These are phyloP conservation scores for Tylopilus subfusipes DNA, from an alignment of 768 basidiomycete genomes.

Conservation along the genomic window DNA sequence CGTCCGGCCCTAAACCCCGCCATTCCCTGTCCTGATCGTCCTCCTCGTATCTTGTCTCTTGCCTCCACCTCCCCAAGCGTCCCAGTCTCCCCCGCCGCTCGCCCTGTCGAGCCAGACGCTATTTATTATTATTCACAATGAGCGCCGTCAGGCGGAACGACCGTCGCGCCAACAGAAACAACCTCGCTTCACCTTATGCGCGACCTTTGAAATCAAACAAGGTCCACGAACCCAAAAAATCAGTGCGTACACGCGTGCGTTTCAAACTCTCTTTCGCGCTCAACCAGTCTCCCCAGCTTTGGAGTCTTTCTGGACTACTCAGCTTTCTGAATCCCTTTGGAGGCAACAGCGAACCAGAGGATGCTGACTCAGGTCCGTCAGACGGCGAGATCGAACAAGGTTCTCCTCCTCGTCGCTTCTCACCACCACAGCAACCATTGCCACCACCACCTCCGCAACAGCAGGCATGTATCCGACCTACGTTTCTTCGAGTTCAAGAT, in stretches of 20 bases:
- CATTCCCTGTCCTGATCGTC: slow-evolving; percentile 20
- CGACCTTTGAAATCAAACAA: slow-evolving; percentile 32
- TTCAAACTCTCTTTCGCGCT: slow-evolving; percentile 2
- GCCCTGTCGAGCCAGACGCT: neutral
- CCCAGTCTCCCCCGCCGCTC: neutral
- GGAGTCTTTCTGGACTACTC: slow-evolving; percentile 52
- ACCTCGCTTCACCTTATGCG: slow-evolving; percentile 54
- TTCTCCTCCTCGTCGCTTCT: slow-evolving; percentile 24
- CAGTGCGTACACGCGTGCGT: slow-evolving; percentile 34
- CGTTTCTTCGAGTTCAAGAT: slow-evolving; percentile 17
- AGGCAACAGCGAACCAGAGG: slow-evolving; percentile 20
- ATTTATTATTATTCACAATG: slow-evolving; percentile 36
- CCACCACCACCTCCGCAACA: slow-evolving; percentile 23
- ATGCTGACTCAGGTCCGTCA: slow-evolving; percentile 18
- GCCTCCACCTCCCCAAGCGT: slow-evolving; percentile 7
- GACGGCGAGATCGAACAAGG: slow-evolving; percentile 29
- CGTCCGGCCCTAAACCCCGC: slow-evolving; percentile 32
- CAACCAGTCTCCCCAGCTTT: slow-evolving; percentile 32
- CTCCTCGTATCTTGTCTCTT: slow-evolving; percentile 22
- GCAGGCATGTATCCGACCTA: slow-evolving; percentile 26
- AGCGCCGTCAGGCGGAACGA: slow-evolving; percentile 52
- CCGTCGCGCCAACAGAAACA: slow-evolving; percentile 36
- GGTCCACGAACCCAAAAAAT: slow-evolving; percentile 40
- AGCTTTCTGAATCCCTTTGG: slow-evolving; percentile 49
- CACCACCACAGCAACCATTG: slow-evolving; percentile 22